Evolutionary conservation across 2,329 filamentous ascomycete species (phyloP), one percentile per base, ranked within the genome.

Genomic region (Colletotrichum navitas): DNA sequence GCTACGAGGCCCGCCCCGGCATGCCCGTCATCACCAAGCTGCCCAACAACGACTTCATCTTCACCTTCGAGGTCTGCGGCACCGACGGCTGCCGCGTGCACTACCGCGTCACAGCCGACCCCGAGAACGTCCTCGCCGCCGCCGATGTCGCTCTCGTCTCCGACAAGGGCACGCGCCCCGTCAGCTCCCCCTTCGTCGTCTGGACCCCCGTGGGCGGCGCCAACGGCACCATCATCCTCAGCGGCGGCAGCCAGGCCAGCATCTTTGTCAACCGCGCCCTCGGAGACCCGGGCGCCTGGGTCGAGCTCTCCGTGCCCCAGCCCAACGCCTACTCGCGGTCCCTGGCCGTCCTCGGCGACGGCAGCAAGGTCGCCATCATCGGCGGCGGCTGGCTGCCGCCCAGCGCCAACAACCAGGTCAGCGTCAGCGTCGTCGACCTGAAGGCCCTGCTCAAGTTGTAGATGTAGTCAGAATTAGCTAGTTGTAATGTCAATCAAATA

Each of bases 11-110:
- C 67, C 88, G 91, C 1, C 91, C 91, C 0, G 91, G 91, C 63
- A 93, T 93, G 91, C 87, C 91, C 2, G 88, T 86, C 1, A 83
- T 93, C 10, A 83, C 86, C 3, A 76, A 84, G 76, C 84, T 93
- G 83, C 90, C 74, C 45, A 87, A 87, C 74, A 87, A 85, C 64
- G 81, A 88, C 75, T 92, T 86, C 80, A 87, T 93, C 76, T 88
- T 90, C 82, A 85, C 86, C 14, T 92, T 92, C 79, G 91, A 93
- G 78, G 89, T 88, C 73, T 88, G 88, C 63, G 86, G 79, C 24
- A 86, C 75, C 34, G 79, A 79, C 71, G 78, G 80, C 74, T 85
- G 83, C 78, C 81, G 83, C n/a, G 82, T 85, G 11, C 81, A 84
- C 79, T 86, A 85, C 79, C 80, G 81, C 29, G 74, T 86, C 58